phyloP scores from a whole-genome alignment of 2,329 filamentous ascomycete species.

The Cordyceps tenuipes region DNA sequence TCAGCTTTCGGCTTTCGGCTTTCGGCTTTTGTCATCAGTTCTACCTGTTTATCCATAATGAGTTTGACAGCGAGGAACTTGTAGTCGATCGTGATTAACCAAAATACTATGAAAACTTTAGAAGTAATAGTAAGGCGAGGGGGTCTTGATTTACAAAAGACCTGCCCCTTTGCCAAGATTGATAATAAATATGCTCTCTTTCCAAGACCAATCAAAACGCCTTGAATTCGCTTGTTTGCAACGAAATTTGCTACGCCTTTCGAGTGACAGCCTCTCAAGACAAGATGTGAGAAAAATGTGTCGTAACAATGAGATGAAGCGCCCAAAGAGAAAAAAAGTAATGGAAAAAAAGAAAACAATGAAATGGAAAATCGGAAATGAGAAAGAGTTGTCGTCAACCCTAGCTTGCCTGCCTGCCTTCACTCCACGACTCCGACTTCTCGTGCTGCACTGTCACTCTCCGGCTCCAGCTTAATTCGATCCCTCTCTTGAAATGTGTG shows the following conservation, averaged over 20 bases:
- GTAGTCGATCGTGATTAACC: background rate
- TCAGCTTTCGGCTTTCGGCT: no score
- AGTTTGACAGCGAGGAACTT: no score
- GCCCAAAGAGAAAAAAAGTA: background rate
- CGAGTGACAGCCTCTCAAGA: background rate
- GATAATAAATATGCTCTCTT: background rate
- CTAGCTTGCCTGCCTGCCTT: background rate
- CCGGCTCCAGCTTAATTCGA: background rate
- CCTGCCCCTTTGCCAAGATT: background rate
- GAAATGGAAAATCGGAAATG: background rate
- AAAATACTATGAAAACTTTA: background rate
- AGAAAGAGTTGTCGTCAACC: background rate
- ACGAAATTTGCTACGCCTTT: background rate
- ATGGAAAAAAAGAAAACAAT: background rate
- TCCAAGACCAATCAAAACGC: slow-evolving; percentile 7
- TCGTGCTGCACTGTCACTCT: background rate
- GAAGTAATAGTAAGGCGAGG: background rate
- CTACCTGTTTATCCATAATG: no score
- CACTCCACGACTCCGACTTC: background rate
- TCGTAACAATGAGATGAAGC: background rate
- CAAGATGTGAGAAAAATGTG: background rate
- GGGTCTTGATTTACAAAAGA: background rate
- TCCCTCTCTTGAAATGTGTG: background rate
- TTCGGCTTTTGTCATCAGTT: no score
- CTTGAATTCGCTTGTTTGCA: background rate